Base-by-base conservation (phyloP, 345 rosid genomes). In the Microcos paniculata region DNA sequence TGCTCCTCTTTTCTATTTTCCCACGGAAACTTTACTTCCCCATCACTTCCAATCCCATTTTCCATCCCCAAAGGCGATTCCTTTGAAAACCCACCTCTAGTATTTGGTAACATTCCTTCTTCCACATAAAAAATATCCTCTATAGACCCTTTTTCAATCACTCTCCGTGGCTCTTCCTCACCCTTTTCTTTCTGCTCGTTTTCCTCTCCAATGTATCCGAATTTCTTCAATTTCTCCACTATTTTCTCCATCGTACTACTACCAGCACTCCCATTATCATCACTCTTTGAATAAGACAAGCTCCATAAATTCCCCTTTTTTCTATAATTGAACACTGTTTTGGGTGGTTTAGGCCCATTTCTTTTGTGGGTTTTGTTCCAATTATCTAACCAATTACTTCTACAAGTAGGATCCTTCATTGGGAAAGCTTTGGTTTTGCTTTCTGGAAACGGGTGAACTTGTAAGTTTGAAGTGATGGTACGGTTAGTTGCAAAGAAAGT, bases 11-110 rank as follows among this genome's bases (percentile, higher is more conserved):
- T 85, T 6, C 72, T 79, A 83, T 88, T 92, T 78, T 94, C 98
- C 98, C 98, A 92, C 0, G 99, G 96, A 86, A 90, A 93, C 76
- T 74, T 83, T n/a, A 81, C 91, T 80, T 91, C 92, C 80, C 82
- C 85, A 79, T 75, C 81, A 69, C 81, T 82, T 62, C 76, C 83
- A 71, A 77, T 82, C 81, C 71, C 80, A 66, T 70, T 80, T 74
- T 80, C 86, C 6, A 77, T 79, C 38, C 82, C 86, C 52, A 90
- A 79, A 15, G 88, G 88, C 0, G 88, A 82, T 70, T 83, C 88
- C 80, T 74, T 83, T 0, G 87, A 82, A 66, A 85, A 87, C 76
- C 94, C 93, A 59, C 96, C 94, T 75, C 87, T 78, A 45, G 87
- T 35, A 78, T 87, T 90, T 5, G 90, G 97, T 79, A 91, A 74